Evolutionary conservation across 75 land plant species (phyloP).

Genomic region (Azolla pinnata): DNA sequence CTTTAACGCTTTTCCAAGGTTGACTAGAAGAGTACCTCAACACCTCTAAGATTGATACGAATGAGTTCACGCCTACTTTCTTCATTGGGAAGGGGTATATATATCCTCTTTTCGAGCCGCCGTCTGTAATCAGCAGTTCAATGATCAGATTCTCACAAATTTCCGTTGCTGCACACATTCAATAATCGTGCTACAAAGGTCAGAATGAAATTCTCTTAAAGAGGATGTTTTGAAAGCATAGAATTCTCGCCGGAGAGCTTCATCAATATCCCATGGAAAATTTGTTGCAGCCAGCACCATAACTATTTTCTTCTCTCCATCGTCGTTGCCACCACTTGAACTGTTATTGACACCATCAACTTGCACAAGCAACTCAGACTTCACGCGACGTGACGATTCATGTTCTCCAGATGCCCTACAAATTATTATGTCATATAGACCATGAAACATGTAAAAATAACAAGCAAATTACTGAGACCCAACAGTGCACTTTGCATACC

Average conservation of each 20-base stretch:
- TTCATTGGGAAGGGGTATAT: conserved; percentile 88
- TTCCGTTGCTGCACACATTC: too few relatives aligned
- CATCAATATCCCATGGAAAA: conserved; percentile 99
- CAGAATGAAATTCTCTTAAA: too few relatives aligned
- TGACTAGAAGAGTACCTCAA: conserved; percentile 95
- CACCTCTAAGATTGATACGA: conserved; percentile 73
- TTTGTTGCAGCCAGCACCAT: conserved; percentile 99
- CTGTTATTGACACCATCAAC: conserved; percentile 95
- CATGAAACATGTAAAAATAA: background rate
- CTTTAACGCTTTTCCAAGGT: too few relatives aligned
- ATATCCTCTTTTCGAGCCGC: conserved; percentile 85
- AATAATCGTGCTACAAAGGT: too few relatives aligned
- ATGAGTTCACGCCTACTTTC: conserved; percentile 89
- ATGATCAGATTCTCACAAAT: too few relatives aligned
- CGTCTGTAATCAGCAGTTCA: too few relatives aligned
- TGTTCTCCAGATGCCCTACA: conserved; percentile 96
- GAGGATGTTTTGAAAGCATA: too few relatives aligned
- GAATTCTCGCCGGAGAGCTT: conserved; percentile 78
- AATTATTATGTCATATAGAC: too few relatives aligned
- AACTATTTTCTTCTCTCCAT: conserved; percentile 81
- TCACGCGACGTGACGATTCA: conserved; percentile 94
- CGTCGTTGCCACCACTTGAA: conserved; percentile 45
- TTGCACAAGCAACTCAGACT: conserved; percentile 95
- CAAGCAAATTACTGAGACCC: background rate
- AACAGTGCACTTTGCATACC: conserved; percentile 34